Base-by-base conservation (phyloP, 73 alveolate species). In the Effrenium voratum region DNA sequence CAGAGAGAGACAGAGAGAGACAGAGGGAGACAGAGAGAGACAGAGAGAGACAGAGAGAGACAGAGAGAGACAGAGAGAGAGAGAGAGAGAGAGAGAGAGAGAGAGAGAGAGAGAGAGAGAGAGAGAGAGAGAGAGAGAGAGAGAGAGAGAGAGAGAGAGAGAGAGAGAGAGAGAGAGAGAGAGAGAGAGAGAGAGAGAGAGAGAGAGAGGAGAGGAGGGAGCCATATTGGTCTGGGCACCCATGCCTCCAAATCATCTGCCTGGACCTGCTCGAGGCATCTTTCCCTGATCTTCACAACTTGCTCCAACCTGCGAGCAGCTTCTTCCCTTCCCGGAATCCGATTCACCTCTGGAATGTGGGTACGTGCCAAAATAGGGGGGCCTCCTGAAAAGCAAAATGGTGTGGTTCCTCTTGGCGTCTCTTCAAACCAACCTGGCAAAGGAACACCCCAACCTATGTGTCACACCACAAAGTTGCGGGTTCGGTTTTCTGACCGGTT, bases 181-280 rank as follows among this genome's bases (percentile, higher is more conserved):
- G 63, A 52, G 63, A 52, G 8, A 19, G 19, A 52, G 19, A 52
- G 19, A 52, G 19, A 52, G 19, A 52, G 19, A 52, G 19, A 52
- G 63, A 52, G 63, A 52, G 19, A 52, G 63, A 52, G 63, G 19
- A 19, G 19, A 19, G 19, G 63, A 19, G 26, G 19, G 63, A 52
- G 63, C 8, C 26, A 52, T 8, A 52, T 19, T 12, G 63, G 19
- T 8, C 8, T 8, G 19, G 63, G 19, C 8, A 6, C 68, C 12
- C 49, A 32, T 4, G 72, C 94, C 94, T 86, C 38, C 26, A 41
- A 82, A 41, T 86, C 94, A 44, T 86, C 94, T 19, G 95, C 95
- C 57, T 44, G 22, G 38, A 86, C 95, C 34, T 70, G 95, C 43
- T 82, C 84, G 10, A 38, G 49, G 83, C 95, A 86, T 49, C 77